Percentiles rank a stretch among this genome's conserved stretches.
Evolutionary conservation across 2,329 filamentous ascomycete genomes (phyloP).

Genomic region (Exophiala oligosperma): DNA sequence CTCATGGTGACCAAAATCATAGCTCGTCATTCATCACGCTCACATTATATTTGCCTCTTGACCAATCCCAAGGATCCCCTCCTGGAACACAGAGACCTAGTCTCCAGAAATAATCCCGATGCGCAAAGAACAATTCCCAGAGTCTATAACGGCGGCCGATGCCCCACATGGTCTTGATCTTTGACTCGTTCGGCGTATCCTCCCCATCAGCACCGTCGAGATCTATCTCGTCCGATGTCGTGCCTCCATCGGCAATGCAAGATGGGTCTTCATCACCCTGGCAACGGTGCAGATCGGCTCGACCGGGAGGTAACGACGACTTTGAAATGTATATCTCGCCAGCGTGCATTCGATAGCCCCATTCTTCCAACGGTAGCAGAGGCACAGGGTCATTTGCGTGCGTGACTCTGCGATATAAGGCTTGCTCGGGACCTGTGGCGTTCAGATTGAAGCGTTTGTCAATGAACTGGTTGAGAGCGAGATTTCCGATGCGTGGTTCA

Average conservation of each 20-base stretch:
- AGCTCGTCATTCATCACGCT: slow-evolving; percentile 19
- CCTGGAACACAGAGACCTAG: slow-evolving; percentile 85
- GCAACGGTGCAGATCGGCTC: slow-evolving; percentile 71
- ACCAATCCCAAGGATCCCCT: slow-evolving; percentile 48
- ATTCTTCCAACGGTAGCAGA: slow-evolving; percentile 78
- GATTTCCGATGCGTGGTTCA: slow-evolving; percentile 69
- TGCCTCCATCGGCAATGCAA: slow-evolving; percentile 63
- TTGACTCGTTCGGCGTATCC: slow-evolving; percentile 4
- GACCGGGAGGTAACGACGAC: slow-evolving; percentile 64
- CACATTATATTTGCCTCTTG: slow-evolving; percentile 19
- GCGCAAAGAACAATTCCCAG: slow-evolving; percentile 92
- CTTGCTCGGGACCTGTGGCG: slow-evolving; percentile 24
- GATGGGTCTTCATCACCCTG: slow-evolving; percentile 66
- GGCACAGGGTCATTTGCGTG: slow-evolving; percentile 87
- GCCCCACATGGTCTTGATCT: slow-evolving; percentile 26
- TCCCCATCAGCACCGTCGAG: slow-evolving; percentile 18
- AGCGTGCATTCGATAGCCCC: slow-evolving; percentile 82
- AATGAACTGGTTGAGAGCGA: slow-evolving; percentile 54
- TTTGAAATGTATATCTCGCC: slow-evolving; percentile 87
- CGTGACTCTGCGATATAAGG: slow-evolving; percentile 73
- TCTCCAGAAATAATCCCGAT: slow-evolving; percentile 96
- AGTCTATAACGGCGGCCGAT: slow-evolving; percentile 65
- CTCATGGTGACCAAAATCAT: slow-evolving; percentile 9
- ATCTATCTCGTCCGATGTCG: slow-evolving; percentile 29
- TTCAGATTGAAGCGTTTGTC: slow-evolving; percentile 52